Evolutionary conservation across 2,329 filamentous ascomycete species (phyloP).

Genomic region (Aspergillus sojae): DNA sequence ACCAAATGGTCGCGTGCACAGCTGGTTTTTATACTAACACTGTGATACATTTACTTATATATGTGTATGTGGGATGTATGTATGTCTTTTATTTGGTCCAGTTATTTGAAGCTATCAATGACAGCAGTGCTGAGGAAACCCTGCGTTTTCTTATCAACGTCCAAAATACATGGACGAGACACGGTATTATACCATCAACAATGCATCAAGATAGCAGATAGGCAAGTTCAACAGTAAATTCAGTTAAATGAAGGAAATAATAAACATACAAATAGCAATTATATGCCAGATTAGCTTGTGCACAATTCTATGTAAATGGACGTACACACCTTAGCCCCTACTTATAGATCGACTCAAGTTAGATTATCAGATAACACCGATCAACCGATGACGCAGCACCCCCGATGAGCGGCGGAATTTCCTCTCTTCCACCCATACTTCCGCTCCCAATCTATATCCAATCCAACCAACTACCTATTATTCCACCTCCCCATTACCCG

Average conservation of each 20-base stretch:
- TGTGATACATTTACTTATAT: neutral
- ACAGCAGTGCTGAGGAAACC: neutral
- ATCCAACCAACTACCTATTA: neutral
- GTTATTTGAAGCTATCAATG: neutral
- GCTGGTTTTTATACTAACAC: neutral
- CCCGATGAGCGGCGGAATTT: conserved; percentile 23
- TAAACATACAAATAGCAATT: neutral
- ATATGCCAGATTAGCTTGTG: neutral
- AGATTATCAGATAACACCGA: conserved; percentile 17
- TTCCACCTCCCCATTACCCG: neutral
- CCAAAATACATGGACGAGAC: neutral
- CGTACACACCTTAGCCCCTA: neutral
- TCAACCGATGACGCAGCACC: conserved; percentile 25
- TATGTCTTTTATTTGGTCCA: neutral
- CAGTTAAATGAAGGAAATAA: neutral
- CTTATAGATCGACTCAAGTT: neutral
- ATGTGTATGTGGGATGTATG: neutral
- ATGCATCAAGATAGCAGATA: neutral
- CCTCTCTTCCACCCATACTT: neutral
- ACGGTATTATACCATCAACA: neutral
- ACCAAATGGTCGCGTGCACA: neutral
- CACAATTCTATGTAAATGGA: neutral
- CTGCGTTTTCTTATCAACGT: neutral
- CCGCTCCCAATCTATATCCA: neutral
- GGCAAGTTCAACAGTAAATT: neutral